Percentiles rank a stretch among this genome's conserved stretches.
These are phyloP conservation scores for Rhodotorula taiwanensis DNA, from an alignment of 768 basidiomycete genomes.

Conservation along the genomic window DNA sequence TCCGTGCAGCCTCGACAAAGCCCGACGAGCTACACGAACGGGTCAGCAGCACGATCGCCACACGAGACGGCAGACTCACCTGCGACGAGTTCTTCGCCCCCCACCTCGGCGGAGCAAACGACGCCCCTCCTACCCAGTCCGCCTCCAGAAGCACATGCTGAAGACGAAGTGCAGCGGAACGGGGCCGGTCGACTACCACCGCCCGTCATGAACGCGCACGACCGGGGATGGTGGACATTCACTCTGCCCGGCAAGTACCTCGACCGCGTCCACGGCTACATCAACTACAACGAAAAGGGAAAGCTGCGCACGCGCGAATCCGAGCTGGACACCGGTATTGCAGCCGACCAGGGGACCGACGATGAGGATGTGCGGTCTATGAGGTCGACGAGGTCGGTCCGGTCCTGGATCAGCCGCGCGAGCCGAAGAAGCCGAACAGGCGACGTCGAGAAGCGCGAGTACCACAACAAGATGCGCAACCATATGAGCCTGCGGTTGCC, in stretches of 20 bases:
- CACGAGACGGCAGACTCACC: neutral
- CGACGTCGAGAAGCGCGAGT: conserved; percentile 28
- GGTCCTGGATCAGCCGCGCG: conserved; percentile 10
- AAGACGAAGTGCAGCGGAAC: neutral
- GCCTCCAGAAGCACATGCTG: conserved; percentile 1
- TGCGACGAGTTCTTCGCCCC: neutral
- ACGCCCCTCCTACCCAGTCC: neutral
- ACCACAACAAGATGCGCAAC: conserved; percentile 21
- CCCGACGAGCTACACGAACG: neutral
- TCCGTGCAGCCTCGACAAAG: too few relatives aligned
- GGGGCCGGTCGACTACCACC: neutral
- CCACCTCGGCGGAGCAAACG: neutral
- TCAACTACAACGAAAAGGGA: conserved; percentile 15
- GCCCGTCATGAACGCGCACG: neutral
- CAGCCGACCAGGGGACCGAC: neutral
- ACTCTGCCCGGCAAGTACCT: conserved; percentile 36
- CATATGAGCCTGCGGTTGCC: conserved; percentile 25
- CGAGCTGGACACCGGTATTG: too few relatives aligned
- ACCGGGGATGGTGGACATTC: conserved; percentile 38
- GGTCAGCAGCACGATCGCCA: neutral
- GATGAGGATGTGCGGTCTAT: neutral
- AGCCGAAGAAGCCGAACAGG: neutral
- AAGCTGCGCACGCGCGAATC: conserved; percentile 1
- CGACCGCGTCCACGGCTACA: conserved; percentile 29
- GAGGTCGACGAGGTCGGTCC: conserved; percentile 1